Conservation (phyloP, 2,329 filamentous ascomycete genomes). For the Gaeumannomyces tritici region DNA sequence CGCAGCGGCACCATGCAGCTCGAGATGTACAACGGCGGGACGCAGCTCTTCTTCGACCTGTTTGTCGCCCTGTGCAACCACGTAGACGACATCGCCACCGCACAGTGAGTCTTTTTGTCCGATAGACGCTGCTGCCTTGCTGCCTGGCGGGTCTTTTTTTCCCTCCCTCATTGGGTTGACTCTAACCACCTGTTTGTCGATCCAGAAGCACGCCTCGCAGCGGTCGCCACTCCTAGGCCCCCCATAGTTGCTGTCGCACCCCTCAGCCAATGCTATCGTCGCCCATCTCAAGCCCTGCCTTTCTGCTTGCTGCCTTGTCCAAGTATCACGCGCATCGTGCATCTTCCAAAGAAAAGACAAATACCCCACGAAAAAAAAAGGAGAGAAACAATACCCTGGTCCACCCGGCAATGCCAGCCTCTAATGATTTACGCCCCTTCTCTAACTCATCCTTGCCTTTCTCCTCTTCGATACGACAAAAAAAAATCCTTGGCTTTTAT, state of each 20-base stretch:
- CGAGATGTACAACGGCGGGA: conserved; percentile 83
- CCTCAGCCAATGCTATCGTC: background rate
- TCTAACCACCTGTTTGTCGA: background rate
- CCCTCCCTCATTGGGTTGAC: no score
- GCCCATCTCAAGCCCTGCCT: background rate
- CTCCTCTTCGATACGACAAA: background rate
- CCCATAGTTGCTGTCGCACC: conserved; percentile 8
- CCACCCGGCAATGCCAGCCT: background rate
- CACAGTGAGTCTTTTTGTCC: conserved; percentile 33
- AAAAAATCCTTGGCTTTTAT: background rate
- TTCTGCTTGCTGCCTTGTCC: background rate
- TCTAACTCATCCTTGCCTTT: background rate
- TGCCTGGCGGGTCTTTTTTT: background rate
- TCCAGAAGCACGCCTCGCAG: conserved; percentile 31
- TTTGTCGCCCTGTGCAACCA: conserved; percentile 92
- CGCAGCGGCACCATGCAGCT: conserved; percentile 90
- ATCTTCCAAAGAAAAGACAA: background rate
- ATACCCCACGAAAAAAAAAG: conserved; percentile 1
- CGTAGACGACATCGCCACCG: conserved; percentile 58
- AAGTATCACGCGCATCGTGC: background rate
- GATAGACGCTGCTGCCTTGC: background rate
- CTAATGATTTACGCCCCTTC: conserved; percentile 1
- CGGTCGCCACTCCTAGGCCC: conserved; percentile 26
- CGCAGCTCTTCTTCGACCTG: conserved; percentile 79
- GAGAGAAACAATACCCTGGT: background rate